A percentile compares a stretch with the other conserved stretches of the same genome.
Conservation (phyloP, 148 eudicot species). For the Simmondsia chinensis region DNA sequence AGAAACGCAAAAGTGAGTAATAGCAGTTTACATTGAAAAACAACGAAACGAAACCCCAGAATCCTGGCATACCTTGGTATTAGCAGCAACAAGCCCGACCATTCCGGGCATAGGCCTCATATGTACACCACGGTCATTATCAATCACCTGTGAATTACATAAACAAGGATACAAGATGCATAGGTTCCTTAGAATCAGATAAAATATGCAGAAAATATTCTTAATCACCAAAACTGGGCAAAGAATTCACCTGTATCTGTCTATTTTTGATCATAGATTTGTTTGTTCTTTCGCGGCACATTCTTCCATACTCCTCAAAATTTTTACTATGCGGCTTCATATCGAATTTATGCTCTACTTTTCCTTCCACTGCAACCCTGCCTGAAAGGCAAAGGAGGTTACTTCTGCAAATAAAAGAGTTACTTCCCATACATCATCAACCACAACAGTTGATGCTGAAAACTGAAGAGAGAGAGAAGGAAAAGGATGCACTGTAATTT, state of each 20-base stretch:
- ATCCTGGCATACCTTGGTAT: constrained; percentile 48
- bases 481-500: too few species aligned
- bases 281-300: constrained; percentile 95
- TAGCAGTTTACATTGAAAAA: neutral
- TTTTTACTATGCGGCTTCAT: constrained; percentile 87
- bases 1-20: too few species aligned
- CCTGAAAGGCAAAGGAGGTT: constrained; percentile 28
- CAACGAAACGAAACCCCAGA: neutral
- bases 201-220: neutral
- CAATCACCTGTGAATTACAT: constrained; percentile 65
- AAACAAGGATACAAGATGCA: neutral
- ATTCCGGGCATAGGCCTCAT: constrained; percentile 99
- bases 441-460: neutral
- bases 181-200: neutral
- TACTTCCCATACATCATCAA: too few species aligned
- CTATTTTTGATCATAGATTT: constrained; percentile 93
- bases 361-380: constrained; percentile 75
- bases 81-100: constrained; percentile 57
- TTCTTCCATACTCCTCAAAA: constrained; percentile 80
- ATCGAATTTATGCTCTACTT: constrained; percentile 91
- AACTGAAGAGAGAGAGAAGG: neutral
- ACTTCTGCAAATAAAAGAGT: neutral
- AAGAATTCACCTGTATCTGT: constrained; percentile 58
- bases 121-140: constrained; percentile 81
- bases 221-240: neutral